Evolutionary conservation across 2,329 filamentous ascomycete species (phyloP), one percentile per base, ranked within the genome.

Genomic region (Metarhizium humberi): DNA sequence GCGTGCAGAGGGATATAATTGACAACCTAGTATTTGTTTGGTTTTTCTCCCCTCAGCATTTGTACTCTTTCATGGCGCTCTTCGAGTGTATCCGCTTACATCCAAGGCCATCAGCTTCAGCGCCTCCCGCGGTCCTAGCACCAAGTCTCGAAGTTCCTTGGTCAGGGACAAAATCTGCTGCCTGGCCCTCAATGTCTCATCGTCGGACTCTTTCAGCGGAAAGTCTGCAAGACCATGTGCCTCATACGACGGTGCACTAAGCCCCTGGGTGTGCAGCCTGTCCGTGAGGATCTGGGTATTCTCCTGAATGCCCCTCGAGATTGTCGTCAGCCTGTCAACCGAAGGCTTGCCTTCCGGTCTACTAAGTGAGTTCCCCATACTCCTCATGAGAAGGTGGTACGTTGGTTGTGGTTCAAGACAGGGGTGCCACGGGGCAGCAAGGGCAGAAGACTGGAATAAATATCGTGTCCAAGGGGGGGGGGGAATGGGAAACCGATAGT

Each of bases 1-100:
- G 66, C 66, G 29, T 68, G 66, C 2, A 69, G 59, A 7, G 66
- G 61, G 40, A 68, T 58, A 51, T 60, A 63, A 53, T 61, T 66
- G 40, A 67, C 49, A 30, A 58, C 59, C 64, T 67, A 40, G 4
- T 25, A n/a, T 34, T 32, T 14, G 43, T 4, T 52, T n/a, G 32
- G 43, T 6, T 4, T 25, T 25, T 25, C 7, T 50, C 30, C 2
- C 18, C 25, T 18, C n/a, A 30, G 29, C 6, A 18, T 8, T n/a
- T 10, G 6, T 34, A 7, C 10, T 34, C 32, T 34, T 34, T 34
- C 32, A 8, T 34, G 7, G 6, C 10, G 7, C 10, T 34, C 32
- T 34, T 34, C 32, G 10, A 34, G 32, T 11, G 10, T 11, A 34
- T 25, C 25, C 25, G 59, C 64, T 59, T 57, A 66, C 65, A 55